Evolutionary conservation across 331 rosid species (phyloP), one percentile per base, ranked within the genome.

Genomic region (Quercus phellos): DNA sequence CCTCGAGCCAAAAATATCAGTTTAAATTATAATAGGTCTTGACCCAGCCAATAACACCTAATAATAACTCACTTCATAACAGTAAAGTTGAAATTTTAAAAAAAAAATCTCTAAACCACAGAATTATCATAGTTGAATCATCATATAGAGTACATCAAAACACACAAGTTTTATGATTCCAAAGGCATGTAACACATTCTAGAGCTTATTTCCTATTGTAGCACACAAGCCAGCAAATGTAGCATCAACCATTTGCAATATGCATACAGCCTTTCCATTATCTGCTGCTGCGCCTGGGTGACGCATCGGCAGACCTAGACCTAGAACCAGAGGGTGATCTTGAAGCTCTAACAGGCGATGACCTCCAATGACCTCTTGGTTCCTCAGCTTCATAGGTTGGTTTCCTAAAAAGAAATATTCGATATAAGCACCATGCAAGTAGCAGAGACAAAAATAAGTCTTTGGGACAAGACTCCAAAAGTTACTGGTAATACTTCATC

Each of bases 291-390:
- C 80, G 96, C 74, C 91, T 81, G 29, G 98, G 97, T 22, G 94
- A 93, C 69, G 84, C 70, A 60, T 91, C 97, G 1, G 89, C 83
- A 67, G 97, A 91, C 69, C 94, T 87, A 78, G 97, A 92, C 76
- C 97, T 87, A 46, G 97, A 89, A 22, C 96, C 88, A 11, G 84
- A 70, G 34, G 97, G 98, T 22, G 97, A 92, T 64, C 94, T 84
- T 18, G 96, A 94, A 68, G 76, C 85, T 83, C 92, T 83, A 56
- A 80, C 84, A 3, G 84, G 88, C 10, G 91, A 75, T 11, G 94
- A 84, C 84, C 91, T 87, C 98, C 97, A 92, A 78, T 85, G 87
- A 51, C 81, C 90, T 22, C 87, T 88, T 51, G 76, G 84, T 61
- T 87, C 97, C 79, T 87, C 96, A 30, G 88, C 66, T 42, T 83